Conservation (phyloP, 148 eudicot genomes). For the Pharnaceum exiguum region DNA sequence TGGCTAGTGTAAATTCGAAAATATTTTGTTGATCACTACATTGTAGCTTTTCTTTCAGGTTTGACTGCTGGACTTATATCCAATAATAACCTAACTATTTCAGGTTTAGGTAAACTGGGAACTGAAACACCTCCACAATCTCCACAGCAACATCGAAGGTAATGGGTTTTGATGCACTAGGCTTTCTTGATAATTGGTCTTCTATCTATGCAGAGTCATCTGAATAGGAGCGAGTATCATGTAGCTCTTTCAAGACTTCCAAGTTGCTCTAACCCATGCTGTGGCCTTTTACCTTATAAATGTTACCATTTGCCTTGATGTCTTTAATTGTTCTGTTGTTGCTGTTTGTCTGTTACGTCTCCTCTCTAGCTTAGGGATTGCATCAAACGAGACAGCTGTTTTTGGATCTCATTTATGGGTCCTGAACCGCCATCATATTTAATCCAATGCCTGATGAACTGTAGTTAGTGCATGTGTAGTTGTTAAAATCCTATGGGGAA, state of each 20-base stretch:
- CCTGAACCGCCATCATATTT: too few relatives aligned
- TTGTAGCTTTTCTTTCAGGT: neutral
- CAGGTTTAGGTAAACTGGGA: constrained; percentile 73
- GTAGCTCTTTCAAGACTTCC: neutral
- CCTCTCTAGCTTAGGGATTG: neutral
- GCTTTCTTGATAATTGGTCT: too few relatives aligned
- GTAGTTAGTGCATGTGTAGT: neutral
- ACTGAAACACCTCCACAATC: constrained; percentile 75
- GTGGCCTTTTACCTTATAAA: too few relatives aligned
- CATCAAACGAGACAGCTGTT: too few relatives aligned
- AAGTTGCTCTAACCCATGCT: too few relatives aligned
- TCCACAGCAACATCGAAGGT: constrained; percentile 58
- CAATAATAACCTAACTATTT: constrained; percentile 1
- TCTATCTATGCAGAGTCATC: neutral
- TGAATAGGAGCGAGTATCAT: neutral
- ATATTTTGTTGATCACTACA: neutral
- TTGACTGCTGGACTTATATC: neutral
- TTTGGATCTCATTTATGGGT: too few relatives aligned
- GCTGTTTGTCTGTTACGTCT: neutral
- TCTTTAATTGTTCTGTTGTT: neutral
- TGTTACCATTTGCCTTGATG: neutral
- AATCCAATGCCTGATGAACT: neutral
- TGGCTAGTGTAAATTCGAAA: neutral
- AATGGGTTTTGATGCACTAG: constrained; percentile 6
- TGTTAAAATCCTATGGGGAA: neutral